Conservation (phyloP, 495 filamentous ascomycete species). For the Penicillium chermesinum region DNA sequence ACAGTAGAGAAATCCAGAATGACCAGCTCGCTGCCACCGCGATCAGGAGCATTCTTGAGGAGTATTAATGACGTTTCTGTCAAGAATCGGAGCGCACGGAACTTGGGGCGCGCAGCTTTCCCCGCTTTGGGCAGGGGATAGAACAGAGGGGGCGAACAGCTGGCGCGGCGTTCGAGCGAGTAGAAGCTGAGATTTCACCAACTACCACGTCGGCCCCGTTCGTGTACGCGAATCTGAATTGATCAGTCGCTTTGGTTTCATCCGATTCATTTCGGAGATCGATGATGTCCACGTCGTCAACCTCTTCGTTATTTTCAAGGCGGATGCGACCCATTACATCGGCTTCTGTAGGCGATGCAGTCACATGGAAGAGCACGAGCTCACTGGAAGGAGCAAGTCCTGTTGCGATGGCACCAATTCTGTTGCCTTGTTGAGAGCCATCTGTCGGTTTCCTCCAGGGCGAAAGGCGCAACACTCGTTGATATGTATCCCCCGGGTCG, state of each 20-base stretch:
- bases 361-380: conserved; percentile 74
- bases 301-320: conserved; percentile 60
- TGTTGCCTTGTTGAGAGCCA: conserved; percentile 20
- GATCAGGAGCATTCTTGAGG: conserved; percentile 49
- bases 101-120: conserved; percentile 34
- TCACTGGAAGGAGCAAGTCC: conserved; percentile 67
- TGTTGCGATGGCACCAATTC: conserved; percentile 70
- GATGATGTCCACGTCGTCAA: conserved; percentile 74
- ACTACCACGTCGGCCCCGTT: conserved; percentile 67
- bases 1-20: conserved; percentile 48
- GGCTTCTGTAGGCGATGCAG: conserved; percentile 46
- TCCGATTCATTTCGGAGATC: conserved; percentile 33
- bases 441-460: conserved; percentile 44
- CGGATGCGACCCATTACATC: conserved; percentile 63
- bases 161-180: conserved; percentile 40
- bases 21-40: conserved; percentile 63
- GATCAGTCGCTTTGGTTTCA: conserved; percentile 31
- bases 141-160: conserved; percentile 58
- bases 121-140: conserved; percentile 53
- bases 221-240: conserved; percentile 73
- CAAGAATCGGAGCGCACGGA: conserved; percentile 72
- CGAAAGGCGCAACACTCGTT: conserved; percentile 70
- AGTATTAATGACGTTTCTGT: conserved; percentile 48
- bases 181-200: conserved; percentile 32
- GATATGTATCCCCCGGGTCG: conserved; percentile 61